Evolutionary conservation across 2,329 filamentous ascomycete genomes (phyloP), one percentile per base, ranked within the genome.

Genomic region (Escovopsis sp.): DNA sequence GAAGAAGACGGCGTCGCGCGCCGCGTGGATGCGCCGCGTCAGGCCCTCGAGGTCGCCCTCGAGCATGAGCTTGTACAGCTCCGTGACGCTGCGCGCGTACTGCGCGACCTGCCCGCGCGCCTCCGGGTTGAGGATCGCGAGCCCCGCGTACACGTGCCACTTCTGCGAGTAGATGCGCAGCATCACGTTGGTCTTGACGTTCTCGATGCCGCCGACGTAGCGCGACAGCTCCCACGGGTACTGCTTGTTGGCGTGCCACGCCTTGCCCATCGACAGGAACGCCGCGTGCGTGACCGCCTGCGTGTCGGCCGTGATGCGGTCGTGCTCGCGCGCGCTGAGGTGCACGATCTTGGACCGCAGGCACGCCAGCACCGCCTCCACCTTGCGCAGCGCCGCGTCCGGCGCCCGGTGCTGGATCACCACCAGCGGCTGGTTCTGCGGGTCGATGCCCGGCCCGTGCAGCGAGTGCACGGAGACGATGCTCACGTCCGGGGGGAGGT

Each of bases 161-260:
- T 96, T 98, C 62, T 95, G 94, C 45, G 82, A 81, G 67, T 96
- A 98, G 65, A 98, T 96, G 52, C 91, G 87, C 50, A 98, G 69
- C 51, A 87, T 96, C 51, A 96, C 79, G 65, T 98, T 98, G 67
- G 96, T 94, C 67, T 98, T 98, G 53, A 96, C 89, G 60, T 98
- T 98, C 63, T 98, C 91, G 54, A 98, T 94, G 40, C 91, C 93
- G 44, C 91, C 91, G 4, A 95, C 78, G 62, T 96, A 98, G 48
- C 91, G 86, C n/a, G 80, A 78, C 37, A 89, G 79, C 54, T 96
- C 89, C 91, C 91, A 98, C 0, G 93, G 91, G 54, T 96, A 98
- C 59, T 98, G 86, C 44, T 81, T 76, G 60, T 93, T 93, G 29
- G 88, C 88, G 51, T 87, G 84, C 93, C 93, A 98, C 8, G 91